phyloP scores from a whole-genome alignment of 495 filamentous ascomycete genomes.

The Letharia lupina region DNA sequence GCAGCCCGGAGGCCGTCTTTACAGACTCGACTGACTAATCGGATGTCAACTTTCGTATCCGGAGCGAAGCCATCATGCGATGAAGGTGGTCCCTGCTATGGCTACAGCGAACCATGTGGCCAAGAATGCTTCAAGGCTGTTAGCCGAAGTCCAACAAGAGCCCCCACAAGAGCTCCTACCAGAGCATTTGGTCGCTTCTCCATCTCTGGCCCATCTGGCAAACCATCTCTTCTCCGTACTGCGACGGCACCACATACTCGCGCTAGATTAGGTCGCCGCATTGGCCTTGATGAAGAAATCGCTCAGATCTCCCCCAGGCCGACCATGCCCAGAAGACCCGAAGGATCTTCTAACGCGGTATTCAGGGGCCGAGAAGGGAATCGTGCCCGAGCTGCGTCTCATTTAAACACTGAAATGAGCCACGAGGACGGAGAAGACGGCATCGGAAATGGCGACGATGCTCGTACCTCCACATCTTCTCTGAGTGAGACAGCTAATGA shows the following conservation, averaged over 20 bases:
- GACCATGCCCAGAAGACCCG: constrained; percentile 13
- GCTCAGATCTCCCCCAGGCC: background rate
- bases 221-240: constrained; percentile 14
- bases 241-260: constrained; percentile 16
- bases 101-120: constrained; percentile 78
- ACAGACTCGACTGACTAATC: constrained; percentile 35
- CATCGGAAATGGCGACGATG: background rate
- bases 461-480: constrained; percentile 5
- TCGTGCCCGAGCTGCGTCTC: constrained; percentile 8
- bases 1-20: constrained; percentile 32
- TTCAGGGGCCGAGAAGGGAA: constrained; percentile 18
- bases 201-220: constrained; percentile 8
- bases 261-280: background rate
- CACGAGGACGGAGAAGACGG: constrained; percentile 1
- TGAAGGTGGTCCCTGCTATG: constrained; percentile 67
- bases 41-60: constrained; percentile 56
- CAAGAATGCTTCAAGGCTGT: constrained; percentile 61
- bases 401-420: constrained; percentile 3
- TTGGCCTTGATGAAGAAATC: constrained; percentile 17
- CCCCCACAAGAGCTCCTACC: constrained; percentile 17
- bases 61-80: constrained; percentile 64
- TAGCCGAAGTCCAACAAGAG: constrained; percentile 20
- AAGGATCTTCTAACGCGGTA: constrained; percentile 13
- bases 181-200: constrained; percentile 15
- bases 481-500: constrained; percentile 28